Evolutionary conservation across 495 filamentous ascomycete genomes (phyloP), one percentile per base, ranked within the genome.

Genomic region (Durotheca rogersii): DNA sequence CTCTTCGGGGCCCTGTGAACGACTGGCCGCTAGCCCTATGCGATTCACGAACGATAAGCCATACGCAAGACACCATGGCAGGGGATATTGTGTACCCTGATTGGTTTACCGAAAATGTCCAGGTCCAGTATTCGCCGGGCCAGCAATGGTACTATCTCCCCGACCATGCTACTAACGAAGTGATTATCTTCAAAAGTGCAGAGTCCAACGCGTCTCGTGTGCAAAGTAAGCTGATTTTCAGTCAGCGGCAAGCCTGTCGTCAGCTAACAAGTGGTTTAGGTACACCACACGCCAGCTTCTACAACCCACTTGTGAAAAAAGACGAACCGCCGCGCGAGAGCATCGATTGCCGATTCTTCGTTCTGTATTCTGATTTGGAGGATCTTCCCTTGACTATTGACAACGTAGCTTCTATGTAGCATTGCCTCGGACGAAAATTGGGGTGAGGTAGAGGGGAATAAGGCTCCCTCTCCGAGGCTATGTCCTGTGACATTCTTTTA

Each of bases 271-370:
- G n/a, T n/a, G n/a, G n/a, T 36, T n/a, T 4, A 36, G 33, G 12
- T n/a, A 16, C 18, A 14, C 33, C 33, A 16, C 33, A 36, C 18
- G 33, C 12, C 3, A 36, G 33, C 33, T 36, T 36, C 11, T 4
- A 36, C 10, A 36, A 36, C 10, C 33, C 33, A n/a, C 33, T 36
- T n/a, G 33, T 36, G 14, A 16, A 11, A n/a, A n/a, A 16, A n/a
- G 18, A n/a, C 18, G 33, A 36, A n/a, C 33, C 33, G 33, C 33
- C 33, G 18, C 33, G 80, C 85, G 39, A 87, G 72, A 10, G 78
- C 70, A 32, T 85, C 82, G 14, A 87, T 77, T 1, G 86, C 81
- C 7, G 77, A 16, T 36, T 4, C 10, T n/a, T 36, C 4, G 10
- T 81, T 27, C 75, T 73, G 60, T 85, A 90, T 38, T 4, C 48